Evolutionary conservation across 2,329 filamentous ascomycete species (phyloP).

Genomic region (Lasiodiplodia sp.): DNA sequence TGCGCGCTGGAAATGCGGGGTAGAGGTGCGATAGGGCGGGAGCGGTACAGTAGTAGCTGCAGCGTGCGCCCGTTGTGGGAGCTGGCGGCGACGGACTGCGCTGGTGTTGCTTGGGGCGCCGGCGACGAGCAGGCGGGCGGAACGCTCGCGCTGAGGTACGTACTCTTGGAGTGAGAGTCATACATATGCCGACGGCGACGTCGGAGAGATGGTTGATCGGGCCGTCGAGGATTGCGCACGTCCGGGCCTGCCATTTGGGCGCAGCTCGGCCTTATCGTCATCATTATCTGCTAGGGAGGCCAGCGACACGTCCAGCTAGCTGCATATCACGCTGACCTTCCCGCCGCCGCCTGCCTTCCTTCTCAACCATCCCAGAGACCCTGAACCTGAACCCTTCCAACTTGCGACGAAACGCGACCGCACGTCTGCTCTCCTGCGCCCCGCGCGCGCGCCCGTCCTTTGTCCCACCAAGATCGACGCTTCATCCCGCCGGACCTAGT

Average conservation of each 20-base stretch:
- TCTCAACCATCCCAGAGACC: neutral
- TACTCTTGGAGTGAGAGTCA: neutral
- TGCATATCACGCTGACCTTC: slow-evolving; percentile 20
- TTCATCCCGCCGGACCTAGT: slow-evolving; percentile 18
- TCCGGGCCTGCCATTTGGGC: neutral
- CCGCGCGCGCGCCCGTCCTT: slow-evolving; percentile 2
- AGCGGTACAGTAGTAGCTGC: neutral
- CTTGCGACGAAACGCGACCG: neutral
- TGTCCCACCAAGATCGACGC: slow-evolving; percentile 12
- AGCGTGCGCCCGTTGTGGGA: neutral
- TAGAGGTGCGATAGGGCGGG: slow-evolving; percentile 14
- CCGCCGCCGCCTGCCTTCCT: slow-evolving; percentile 5
- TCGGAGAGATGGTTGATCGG: slow-evolving; percentile 20
- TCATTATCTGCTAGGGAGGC: slow-evolving; percentile 25
- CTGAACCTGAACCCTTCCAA: neutral
- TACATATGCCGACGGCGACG: slow-evolving; percentile 6
- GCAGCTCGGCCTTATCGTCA: slow-evolving; percentile 27
- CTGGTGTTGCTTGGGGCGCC: slow-evolving; percentile 4
- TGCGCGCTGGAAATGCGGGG: slow-evolving; percentile 23
- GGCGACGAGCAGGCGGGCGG: neutral
- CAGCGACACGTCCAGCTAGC: slow-evolving; percentile 19
- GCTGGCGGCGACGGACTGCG: neutral
- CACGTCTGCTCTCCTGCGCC: neutral
- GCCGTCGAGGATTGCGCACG: slow-evolving; percentile 19
- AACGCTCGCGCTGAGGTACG: slow-evolving; percentile 8